Base-by-base conservation (phyloP, 164 flowering plant genomes). In the Euptelea pleiosperma region DNA sequence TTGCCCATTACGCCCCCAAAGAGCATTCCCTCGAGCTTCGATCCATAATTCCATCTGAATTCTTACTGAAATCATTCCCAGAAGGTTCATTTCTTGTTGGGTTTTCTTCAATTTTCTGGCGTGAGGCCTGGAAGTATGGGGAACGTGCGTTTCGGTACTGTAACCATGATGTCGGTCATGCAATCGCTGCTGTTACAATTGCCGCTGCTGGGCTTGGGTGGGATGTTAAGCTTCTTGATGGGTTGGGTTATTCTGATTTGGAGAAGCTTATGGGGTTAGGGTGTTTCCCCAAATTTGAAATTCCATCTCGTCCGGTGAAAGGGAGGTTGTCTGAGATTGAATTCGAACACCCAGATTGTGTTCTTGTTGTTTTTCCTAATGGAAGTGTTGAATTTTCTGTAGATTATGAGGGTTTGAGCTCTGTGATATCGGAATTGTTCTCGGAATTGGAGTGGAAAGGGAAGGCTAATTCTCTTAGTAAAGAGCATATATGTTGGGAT, bases 51-150 rank as follows among this genome's bases (percentile, higher is more conserved):
- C 77, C 84, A 21, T 39, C 74, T 53, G 69, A 56, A 11, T 75
- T 77, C 61, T 70, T 81, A 33, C 34, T 51, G 37, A 62, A 67
- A 4, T 72, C 66, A 33, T 77, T 83, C 31, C 93, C 93, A 0
- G 28, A 66, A 18, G 64, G 66, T 21, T 77, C 80, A 0, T 85
- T 92, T 61, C 74, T 92, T 11, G 56, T 92, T 41, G 96, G 98
- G 46, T 26, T 92, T 40, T 75, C 90, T 1, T 92, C 98, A 0
- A 76, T 92, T 56, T 89, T 89, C 62, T 92, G 96, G 98, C 79
- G 98, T 26, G 96, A 92, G 62, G 89, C 96, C 3, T 92, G 98
- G 96, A 92, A 92, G 73, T 92, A 92, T 44, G 93, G 96, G 4
- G 96, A 92, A 60, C 76, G 96, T 24, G 92, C 87, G 11, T 85